These are phyloP conservation scores for Fusarium heterosporum DNA, from an alignment of 2,329 filamentous ascomycete species.

Conservation along the genomic window DNA sequence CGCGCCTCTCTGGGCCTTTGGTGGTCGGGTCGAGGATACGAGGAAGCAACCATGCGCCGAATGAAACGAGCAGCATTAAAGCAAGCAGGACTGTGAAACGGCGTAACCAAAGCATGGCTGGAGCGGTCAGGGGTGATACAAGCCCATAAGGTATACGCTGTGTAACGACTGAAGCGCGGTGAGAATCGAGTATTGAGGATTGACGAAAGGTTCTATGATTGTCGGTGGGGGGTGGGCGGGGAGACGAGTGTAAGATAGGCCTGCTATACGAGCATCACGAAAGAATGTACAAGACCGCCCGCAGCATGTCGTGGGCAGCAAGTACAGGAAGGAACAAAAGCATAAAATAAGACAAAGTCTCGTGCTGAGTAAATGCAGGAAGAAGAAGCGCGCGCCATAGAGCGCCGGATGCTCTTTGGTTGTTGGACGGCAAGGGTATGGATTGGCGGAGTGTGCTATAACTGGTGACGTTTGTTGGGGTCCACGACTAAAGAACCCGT, in stretches of 20 bases:
- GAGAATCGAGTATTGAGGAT: conserved; percentile 20
- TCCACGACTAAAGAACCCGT: not conserved
- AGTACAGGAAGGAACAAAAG: conserved; percentile 1
- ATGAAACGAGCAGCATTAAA: conserved; percentile 58
- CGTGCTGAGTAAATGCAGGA: conserved; percentile 5
- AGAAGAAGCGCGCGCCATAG: conserved; percentile 22
- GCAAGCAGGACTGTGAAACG: conserved; percentile 56
- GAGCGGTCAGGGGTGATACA: conserved; percentile 7
- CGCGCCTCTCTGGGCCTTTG: conserved; percentile 69
- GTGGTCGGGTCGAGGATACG: conserved; percentile 71
- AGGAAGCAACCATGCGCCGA: conserved; percentile 64
- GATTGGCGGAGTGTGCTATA: conserved; percentile 29
- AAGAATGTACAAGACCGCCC: conserved; percentile 44
- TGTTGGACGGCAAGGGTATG: conserved; percentile 34
- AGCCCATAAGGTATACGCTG: conserved; percentile 13
- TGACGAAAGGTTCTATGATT: conserved; percentile 6
- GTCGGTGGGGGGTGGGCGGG: conserved; percentile 11
- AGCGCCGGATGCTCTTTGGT: conserved; percentile 5
- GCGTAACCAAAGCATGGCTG: conserved; percentile 61
- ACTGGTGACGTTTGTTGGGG: conserved; percentile 8
- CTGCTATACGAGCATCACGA: conserved; percentile 49
- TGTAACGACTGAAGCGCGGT: not conserved
- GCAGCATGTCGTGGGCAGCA: conserved; percentile 40
- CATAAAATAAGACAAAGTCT: conserved; percentile 16
- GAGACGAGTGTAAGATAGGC: conserved; percentile 35